Evolutionary conservation across 352 stramenopile genomes (phyloP).

Genomic region (Phytophthora pinifolia): DNA sequence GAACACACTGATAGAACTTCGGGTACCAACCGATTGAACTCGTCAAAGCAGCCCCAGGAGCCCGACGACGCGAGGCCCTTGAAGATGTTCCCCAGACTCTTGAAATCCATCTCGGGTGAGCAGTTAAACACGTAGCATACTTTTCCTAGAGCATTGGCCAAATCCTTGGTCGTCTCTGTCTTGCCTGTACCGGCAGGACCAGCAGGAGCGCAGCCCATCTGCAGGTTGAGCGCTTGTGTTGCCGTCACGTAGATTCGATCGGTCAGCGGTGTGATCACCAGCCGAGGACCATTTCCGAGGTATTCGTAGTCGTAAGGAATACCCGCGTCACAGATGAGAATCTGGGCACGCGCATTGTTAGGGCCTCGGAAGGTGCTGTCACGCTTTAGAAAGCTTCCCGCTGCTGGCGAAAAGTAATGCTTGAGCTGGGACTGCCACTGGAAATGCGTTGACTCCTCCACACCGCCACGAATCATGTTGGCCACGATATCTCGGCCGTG

Average conservation of each 20-base stretch:
- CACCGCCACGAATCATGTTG: conserved; percentile 92
- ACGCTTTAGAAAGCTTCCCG: conserved; percentile 90
- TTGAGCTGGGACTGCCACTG: conserved; percentile 97
- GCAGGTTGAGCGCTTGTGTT: conserved; percentile 94
- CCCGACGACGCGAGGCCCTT: conserved; percentile 94
- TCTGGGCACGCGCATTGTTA: conserved; percentile 80
- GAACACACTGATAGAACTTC: conserved; percentile 94
- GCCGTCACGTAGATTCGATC: conserved; percentile 97
- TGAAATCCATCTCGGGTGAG: conserved; percentile 96
- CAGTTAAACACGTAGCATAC: conserved; percentile 97
- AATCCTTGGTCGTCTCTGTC: conserved; percentile 96
- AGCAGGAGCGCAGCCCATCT: conserved; percentile 82
- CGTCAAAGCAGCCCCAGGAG: conserved; percentile 96
- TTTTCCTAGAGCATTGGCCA: conserved; percentile 94
- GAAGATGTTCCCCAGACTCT: conserved; percentile 97
- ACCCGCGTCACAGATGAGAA: conserved; percentile 92
- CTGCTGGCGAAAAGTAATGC: conserved; percentile 90
- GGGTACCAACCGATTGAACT: conserved; percentile 95
- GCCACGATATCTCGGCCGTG: conserved; percentile 95
- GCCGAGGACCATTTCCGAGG: conserved; percentile 91
- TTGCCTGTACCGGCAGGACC: conserved; percentile 92
- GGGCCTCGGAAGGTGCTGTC: conserved; percentile 87
- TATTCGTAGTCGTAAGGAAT: conserved; percentile 98
- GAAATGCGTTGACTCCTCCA: conserved; percentile 86
- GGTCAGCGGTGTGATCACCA: conserved; percentile 96